Conservation (phyloP, 352 stramenopile species). For the Pythium volutum region DNA sequence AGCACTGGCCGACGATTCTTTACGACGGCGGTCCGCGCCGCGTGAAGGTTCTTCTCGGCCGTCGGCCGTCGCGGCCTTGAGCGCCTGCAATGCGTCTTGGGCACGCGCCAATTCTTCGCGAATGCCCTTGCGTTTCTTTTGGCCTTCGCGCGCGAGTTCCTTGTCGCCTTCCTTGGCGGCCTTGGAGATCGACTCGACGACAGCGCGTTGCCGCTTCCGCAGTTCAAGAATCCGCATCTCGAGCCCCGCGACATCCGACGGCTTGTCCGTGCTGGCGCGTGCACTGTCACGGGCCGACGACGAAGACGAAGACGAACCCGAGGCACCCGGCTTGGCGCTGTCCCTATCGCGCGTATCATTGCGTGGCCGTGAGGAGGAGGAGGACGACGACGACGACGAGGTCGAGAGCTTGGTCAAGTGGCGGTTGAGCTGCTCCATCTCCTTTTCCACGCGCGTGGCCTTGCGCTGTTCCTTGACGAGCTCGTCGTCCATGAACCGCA, state of each 20-base stretch:
- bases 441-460: constrained; percentile 64
- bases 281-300: not conserved
- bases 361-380: constrained; percentile 20
- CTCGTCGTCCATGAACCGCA: constrained; percentile 73
- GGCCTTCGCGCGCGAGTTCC: constrained; percentile 70
- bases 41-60: constrained; percentile 10
- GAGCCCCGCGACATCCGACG: constrained; percentile 48
- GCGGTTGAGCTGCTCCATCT: constrained; percentile 84
- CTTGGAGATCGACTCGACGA: constrained; percentile 73
- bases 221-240: constrained; percentile 75
- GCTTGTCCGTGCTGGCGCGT: constrained; percentile 24
- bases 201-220: constrained; percentile 71
- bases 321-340: constrained; percentile 1
- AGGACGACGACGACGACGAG: constrained; percentile 30
- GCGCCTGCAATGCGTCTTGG: constrained; percentile 57
- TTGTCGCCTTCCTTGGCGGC: constrained; percentile 67
- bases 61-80: constrained; percentile 39
- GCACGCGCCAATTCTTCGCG: constrained; percentile 74
- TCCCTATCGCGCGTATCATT: constrained; percentile 18
- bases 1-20: constrained; percentile 7
- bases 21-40: constrained; percentile 14
- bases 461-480: constrained; percentile 80
- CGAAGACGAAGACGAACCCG: not conserved
- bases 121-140: constrained; percentile 66
- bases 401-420: constrained; percentile 51